A percentile compares a stretch with the other conserved stretches of the same genome.
Conservation (phyloP, 768 basidiomycete species). For the Leccinellum albellum region DNA sequence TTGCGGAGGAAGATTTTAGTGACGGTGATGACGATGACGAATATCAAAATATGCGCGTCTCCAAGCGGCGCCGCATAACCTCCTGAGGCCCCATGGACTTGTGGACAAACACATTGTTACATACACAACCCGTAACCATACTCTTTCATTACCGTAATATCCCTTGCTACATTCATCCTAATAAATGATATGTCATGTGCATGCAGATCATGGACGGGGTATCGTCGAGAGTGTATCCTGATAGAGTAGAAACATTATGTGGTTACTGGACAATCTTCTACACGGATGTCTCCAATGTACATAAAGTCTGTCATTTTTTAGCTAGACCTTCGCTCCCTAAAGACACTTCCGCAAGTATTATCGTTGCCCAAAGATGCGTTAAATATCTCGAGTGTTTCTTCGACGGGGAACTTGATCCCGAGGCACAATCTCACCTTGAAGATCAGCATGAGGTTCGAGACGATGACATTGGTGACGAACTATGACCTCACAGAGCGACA, state of each 20-base stretch:
- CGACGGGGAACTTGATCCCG: background rate
- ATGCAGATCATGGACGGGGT: conserved; percentile 16
- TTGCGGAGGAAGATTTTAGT: conserved; percentile 35
- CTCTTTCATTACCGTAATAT: conserved; percentile 25
- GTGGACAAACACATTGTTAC: conserved; percentile 20
- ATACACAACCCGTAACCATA: conserved; percentile 26
- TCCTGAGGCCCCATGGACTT: conserved; percentile 20
- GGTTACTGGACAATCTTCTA: background rate
- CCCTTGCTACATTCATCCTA: conserved; percentile 27
- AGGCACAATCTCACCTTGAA: background rate
- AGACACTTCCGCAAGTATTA: background rate
- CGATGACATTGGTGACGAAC: conserved; percentile 1
- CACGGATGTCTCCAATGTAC: background rate
- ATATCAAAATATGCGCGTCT: conserved; percentile 28
- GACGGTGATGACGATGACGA: conserved; percentile 35
- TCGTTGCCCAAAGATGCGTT: background rate
- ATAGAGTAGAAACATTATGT: background rate
- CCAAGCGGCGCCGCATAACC: conserved; percentile 30
- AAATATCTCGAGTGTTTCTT: conserved; percentile 3
- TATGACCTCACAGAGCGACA: background rate
- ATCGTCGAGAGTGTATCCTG: no score
- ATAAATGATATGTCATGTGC: conserved; percentile 14
- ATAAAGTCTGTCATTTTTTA: background rate
- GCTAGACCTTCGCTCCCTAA: background rate
- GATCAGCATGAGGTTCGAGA: conserved; percentile 1